Base-by-base conservation (phyloP, 257 asterid species). In the Solanum paucissectum region DNA sequence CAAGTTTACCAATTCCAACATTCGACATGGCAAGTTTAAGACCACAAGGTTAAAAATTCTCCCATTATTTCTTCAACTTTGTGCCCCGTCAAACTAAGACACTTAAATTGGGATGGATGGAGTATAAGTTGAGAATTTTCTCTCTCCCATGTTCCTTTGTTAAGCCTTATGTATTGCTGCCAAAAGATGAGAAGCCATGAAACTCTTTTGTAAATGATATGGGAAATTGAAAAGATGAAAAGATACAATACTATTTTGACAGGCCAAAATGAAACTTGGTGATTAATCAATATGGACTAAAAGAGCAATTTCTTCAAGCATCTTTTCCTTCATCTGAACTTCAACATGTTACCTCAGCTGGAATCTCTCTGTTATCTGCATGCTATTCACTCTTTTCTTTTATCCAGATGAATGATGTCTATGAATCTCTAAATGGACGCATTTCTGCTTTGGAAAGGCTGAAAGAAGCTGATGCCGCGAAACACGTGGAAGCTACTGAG, bases 401-500 rank as follows among this genome's bases (percentile, higher is more conserved):
- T 38, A 55, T 77, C 38, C 60, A 96, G 99, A 84, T 93, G 88
- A 93, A 90, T 89, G 87, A 88, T 74, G 87, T 91, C 72, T 90
- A 91, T 84, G 93, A 92, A 88, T 91, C 97, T 36, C 91, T 96
- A 89, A 98, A 96, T 37, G 93, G 92, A 72, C 95, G 96, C 77
- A 88, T 94, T 88, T 93, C 93, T 21, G 88, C 92, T 83, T 68
- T 96, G 91, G 99, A 96, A 91, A 92, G 93, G 91, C 85, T 90
- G 90, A 93, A 93, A 88, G 91, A 92, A 86, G 95, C 64, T 4
- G 94, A 94, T 88, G 92, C 90, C 33, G 89, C 95, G 14, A 93
- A 94, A 92, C 91, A 85, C n/a, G 92, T 71, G 84, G 95, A 94
- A 87, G 89, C 94, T 87, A 85, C 95, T n/a, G 93, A 94, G 71